These are phyloP conservation scores for Cladosporium sp. DNA, from an alignment of 2,329 filamentous ascomycete genomes.

Conservation along the genomic window DNA sequence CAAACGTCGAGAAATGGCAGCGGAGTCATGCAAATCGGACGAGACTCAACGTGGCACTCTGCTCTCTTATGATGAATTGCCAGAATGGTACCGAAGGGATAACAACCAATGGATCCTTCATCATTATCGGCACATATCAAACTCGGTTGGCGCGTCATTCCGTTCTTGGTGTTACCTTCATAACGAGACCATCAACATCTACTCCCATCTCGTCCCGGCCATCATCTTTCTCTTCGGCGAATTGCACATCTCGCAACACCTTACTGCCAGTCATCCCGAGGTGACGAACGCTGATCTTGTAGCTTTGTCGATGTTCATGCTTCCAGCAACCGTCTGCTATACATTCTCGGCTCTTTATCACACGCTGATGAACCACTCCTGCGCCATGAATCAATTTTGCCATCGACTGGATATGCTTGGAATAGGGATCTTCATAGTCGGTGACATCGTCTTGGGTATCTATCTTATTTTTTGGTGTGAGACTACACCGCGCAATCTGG, in stretches of 20 bases:
- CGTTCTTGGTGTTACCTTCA: slow-evolving; percentile 24
- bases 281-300: slow-evolving; percentile 27
- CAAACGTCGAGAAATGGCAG: no score
- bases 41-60: no score
- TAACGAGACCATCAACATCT: slow-evolving; percentile 33
- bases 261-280: slow-evolving; percentile 23
- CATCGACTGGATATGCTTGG: slow-evolving; percentile 28
- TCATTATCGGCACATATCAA: not conserved
- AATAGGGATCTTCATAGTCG: not conserved
- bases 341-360: slow-evolving; percentile 31
- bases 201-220: slow-evolving; percentile 29
- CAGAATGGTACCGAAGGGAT: not conserved
- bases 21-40: no score
- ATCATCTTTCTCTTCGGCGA: slow-evolving; percentile 24
- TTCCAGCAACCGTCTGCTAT: slow-evolving; percentile 28
- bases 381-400: slow-evolving; percentile 29
- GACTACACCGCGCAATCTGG: not conserved
- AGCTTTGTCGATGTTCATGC: slow-evolving; percentile 29
- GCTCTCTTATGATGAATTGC: no score
- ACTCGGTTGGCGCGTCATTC: not conserved
- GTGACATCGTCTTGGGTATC: slow-evolving; percentile 1
- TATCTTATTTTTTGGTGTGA: slow-evolving; percentile 6
- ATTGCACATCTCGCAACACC: slow-evolving; percentile 26
- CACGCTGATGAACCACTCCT: slow-evolving; percentile 36
- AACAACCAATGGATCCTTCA: not conserved